phyloP scores from a whole-genome alignment of 2,329 filamentous ascomycete genomes.

The Aspergillus hortae region DNA sequence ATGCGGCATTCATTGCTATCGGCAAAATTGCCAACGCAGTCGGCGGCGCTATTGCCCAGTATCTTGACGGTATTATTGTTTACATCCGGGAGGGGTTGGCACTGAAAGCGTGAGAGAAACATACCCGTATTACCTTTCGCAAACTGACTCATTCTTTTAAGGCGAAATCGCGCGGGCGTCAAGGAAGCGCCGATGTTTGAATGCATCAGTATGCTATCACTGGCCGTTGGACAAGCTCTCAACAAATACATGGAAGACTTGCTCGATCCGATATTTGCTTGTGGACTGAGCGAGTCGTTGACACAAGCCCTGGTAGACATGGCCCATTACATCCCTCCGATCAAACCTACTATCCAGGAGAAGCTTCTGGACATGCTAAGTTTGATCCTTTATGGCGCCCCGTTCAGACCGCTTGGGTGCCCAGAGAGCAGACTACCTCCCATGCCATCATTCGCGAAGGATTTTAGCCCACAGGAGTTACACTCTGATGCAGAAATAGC shows the following conservation, averaged over 20 bases:
- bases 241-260: constrained; percentile 98
- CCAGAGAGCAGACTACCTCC: constrained; percentile 80
- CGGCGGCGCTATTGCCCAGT: constrained; percentile 89
- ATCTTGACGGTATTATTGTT: constrained; percentile 88
- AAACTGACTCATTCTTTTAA: constrained; percentile 29
- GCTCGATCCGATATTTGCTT: constrained; percentile 93
- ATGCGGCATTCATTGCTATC: constrained; percentile 91
- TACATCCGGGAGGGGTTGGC: constrained; percentile 90
- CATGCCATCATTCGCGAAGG: constrained; percentile 79
- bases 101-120: constrained; percentile 60
- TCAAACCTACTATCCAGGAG: constrained; percentile 90
- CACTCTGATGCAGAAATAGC: constrained; percentile 86
- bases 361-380: constrained; percentile 92
- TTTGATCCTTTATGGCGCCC: constrained; percentile 84
- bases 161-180: constrained; percentile 53
- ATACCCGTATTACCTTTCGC: background rate
- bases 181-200: constrained; percentile 81
- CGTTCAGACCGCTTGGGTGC: constrained; percentile 88
- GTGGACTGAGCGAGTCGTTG: constrained; percentile 86
- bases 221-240: constrained; percentile 90
- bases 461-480: constrained; percentile 78
- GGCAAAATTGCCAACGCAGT: constrained; percentile 96
- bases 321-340: constrained; percentile 96
- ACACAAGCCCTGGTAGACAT: constrained; percentile 96
- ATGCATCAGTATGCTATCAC: constrained; percentile 93